These are phyloP conservation scores for Cyathus striatus DNA, from an alignment of 768 basidiomycete species.

Conservation along the genomic window DNA sequence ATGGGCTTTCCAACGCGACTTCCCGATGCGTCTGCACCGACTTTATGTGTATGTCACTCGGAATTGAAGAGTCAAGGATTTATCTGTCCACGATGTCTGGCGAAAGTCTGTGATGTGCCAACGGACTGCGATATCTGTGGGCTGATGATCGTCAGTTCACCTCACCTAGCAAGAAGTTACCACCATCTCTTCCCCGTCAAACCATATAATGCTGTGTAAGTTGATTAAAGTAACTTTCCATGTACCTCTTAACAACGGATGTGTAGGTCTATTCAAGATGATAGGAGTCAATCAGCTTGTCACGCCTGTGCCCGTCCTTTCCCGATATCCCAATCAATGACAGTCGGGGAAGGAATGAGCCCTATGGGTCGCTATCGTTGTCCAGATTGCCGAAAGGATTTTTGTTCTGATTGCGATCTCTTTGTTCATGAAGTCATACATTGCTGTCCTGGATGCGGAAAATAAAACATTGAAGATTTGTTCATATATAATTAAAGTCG, in stretches of 20 bases:
- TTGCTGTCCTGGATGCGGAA: conserved; percentile 86
- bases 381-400: conserved; percentile 79
- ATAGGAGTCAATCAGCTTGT: conserved; percentile 42
- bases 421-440: conserved; percentile 95
- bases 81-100: conserved; percentile 88
- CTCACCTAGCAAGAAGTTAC: conserved; percentile 94
- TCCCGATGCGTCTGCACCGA: conserved; percentile 75
- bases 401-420: conserved; percentile 94
- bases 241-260: conserved; percentile 2
- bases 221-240: conserved; percentile 10
- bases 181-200: conserved; percentile 95
- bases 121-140: conserved; percentile 98
- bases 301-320: conserved; percentile 79
- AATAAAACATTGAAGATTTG: conserved; percentile 15
- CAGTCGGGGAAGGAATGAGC: conserved; percentile 64
- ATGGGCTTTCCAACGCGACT: conserved; percentile 98
- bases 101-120: conserved; percentile 95
- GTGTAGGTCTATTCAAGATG: conserved; percentile 33
- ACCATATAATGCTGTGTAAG: conserved; percentile 77
- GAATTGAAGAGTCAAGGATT: conserved; percentile 91
- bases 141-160: conserved; percentile 96
- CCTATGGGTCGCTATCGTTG: conserved; percentile 87
- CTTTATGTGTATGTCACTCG: conserved; percentile 91
- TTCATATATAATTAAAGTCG: too few species aligned
- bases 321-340: conserved; percentile 33